Base-by-base conservation (phyloP, 2,329 filamentous ascomycete species). In the Cercospora zeae-maydis region DNA sequence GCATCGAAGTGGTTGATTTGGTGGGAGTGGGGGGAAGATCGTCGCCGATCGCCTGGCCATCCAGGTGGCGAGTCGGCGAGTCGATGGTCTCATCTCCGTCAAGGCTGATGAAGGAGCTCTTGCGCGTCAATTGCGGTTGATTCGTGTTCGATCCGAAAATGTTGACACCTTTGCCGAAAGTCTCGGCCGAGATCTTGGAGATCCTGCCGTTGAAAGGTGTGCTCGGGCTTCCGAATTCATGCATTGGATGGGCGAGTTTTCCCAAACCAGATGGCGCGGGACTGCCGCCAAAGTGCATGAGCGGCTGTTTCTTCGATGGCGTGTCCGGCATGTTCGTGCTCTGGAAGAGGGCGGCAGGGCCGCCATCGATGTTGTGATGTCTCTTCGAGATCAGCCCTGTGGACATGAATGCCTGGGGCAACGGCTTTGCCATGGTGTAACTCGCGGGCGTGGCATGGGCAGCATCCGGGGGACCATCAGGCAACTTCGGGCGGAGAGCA, bases 321-420 rank as follows among this genome's bases (percentile, higher is more conserved):
- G 95, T 99, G 74, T 98, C 95, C 0, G 95, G 93, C 82, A 96
- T 93, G 31, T 85, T 80, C 73, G 88, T 87, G 76, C 83, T 83
- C 30, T 78, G 78, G 24, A 79, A 80, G 37, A 80, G 76, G 58
- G 75, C 77, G 68, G 79, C 77, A 72, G 80, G 78, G 67, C 75
- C 84, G 57, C 91, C 84, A 69, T 97, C 91, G 0, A 88, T 85
- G 74, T 81, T 79, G 62, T 91, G 88, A 72, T 95, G 96, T 76
- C 96, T 91, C 79, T 99, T 99, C 10, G 95, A 97, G 59, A 99
- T 89, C 30, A 99, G 81, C 1, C 93, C 93, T 0, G 95, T 98
- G 1, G 95, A 98, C 82, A 92, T 92, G 77, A 97, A 97, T 6
- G 92, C 92, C 42, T 90, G 87, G 33, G 90, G 88, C 61, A 90